These are phyloP conservation scores for Phaeosphaeriaceae sp. DNA, from an alignment of 2,329 filamentous ascomycete genomes.

Conservation along the genomic window DNA sequence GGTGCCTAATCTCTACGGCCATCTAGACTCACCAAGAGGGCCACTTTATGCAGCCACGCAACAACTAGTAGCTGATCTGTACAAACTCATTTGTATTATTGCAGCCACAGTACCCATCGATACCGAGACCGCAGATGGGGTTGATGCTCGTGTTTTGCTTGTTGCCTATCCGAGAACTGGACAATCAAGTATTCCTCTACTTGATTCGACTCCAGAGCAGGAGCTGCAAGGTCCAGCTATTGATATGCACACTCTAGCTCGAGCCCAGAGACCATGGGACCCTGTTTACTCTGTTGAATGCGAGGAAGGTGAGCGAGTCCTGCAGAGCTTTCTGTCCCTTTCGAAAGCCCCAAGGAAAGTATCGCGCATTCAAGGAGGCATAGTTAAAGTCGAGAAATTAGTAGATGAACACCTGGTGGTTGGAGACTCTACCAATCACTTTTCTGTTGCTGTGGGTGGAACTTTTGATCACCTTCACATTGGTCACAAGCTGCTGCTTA, in stretches of 20 bases:
- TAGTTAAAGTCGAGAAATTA: slow-evolving; percentile 32
- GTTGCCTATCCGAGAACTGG: slow-evolving; percentile 64
- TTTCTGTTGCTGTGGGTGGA: slow-evolving; percentile 80
- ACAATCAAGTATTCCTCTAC: slow-evolving; percentile 25
- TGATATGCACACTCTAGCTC: slow-evolving; percentile 56
- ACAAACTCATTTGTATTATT: slow-evolving; percentile 77
- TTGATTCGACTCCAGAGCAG: slow-evolving; percentile 35
- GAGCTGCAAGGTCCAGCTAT: slow-evolving; percentile 57
- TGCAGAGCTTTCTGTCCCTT: slow-evolving; percentile 53
- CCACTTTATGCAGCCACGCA: slow-evolving; percentile 73
- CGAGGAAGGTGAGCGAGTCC: slow-evolving; percentile 67
- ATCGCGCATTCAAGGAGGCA: slow-evolving; percentile 44
- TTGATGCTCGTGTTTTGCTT: slow-evolving; percentile 78
- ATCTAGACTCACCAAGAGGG: slow-evolving; percentile 57
- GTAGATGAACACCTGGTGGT: slow-evolving; percentile 4
- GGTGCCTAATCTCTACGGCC: slow-evolving; percentile 65
- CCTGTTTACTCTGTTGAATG: slow-evolving; percentile 70
- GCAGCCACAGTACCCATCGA: slow-evolving; percentile 69
- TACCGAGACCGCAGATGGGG: slow-evolving; percentile 69
- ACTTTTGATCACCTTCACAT: slow-evolving; percentile 97
- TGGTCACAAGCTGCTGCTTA: slow-evolving; percentile 93
- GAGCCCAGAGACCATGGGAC: slow-evolving; percentile 64
- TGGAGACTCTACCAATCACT: slow-evolving; percentile 53
- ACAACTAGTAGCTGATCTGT: slow-evolving; percentile 75
- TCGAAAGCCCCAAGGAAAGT: slow-evolving; percentile 35